Conservation (phyloP, 495 filamentous ascomycete genomes). For the Aspergillus mulundensis region DNA sequence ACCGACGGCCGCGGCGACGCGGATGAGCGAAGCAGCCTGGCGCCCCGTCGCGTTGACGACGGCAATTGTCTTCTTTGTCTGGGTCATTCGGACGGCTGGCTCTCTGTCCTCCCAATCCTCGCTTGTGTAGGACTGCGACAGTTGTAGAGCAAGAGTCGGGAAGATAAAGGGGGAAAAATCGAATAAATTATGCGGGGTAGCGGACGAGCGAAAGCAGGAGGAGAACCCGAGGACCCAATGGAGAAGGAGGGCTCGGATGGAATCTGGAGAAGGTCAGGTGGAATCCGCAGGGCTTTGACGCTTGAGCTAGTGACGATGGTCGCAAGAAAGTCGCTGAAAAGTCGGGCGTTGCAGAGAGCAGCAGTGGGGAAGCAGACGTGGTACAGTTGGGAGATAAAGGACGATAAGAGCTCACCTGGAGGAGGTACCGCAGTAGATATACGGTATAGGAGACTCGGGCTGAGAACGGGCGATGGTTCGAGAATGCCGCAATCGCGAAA, state of each 20-base stretch:
- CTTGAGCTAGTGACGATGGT: conserved; percentile 7
- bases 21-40: conserved; percentile 88
- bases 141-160: conserved; percentile 3
- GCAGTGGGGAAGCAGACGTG: conserved; percentile 1
- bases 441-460: background rate
- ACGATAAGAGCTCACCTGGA: background rate
- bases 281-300: conserved; percentile 6
- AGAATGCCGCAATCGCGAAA: conserved; percentile 21
- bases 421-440: too few relatives aligned
- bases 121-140: background rate
- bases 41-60: conserved; percentile 90
- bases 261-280: conserved; percentile 21
- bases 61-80: conserved; percentile 71
- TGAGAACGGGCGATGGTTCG: conserved; percentile 12
- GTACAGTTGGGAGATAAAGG: background rate
- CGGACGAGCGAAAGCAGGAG: background rate
- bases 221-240: conserved; percentile 12
- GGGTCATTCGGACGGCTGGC: conserved; percentile 35
- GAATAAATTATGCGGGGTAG: conserved; percentile 22
- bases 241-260: conserved; percentile 8
- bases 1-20: conserved; percentile 86
- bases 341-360: background rate
- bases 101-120: background rate
- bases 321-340: background rate
- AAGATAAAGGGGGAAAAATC: conserved; percentile 10